Evolutionary conservation across 768 basidiomycete genomes (phyloP), one percentile per base, ranked within the genome.

Genomic region (Piloderma croceum): DNA sequence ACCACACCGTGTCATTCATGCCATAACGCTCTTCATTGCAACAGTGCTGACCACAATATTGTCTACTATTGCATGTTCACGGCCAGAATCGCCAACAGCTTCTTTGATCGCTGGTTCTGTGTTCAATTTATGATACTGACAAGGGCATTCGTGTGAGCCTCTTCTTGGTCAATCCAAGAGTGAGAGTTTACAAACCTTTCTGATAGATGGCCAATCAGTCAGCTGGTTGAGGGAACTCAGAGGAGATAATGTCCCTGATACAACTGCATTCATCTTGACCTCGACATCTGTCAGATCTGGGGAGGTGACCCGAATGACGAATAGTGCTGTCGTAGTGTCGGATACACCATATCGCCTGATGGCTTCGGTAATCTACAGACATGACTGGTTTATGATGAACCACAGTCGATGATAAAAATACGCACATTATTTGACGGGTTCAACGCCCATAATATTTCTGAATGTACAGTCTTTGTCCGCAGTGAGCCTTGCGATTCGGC

Each of bases 361-460:
- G 0, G 85, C 84, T 52, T 98, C 92, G 2, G 83, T 77, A 38
- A 98, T 97, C 90, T 93, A 41, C 7, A 20, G 21, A 41, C 19
- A 10, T 24, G 33, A 31, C 44, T 23, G 19, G 12, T 34, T n/a
- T 24, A 13, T 11, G 42, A 34, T 15, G 19, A 3, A 21, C 23
- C 17, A 20, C 6, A 15, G 39, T 15, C 7, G 25, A 33, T 13
- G 15, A 12, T 18, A 9, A 6, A n/a, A 15, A 13, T 3, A 51
- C 70, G 35, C 39, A 88, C 90, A 56, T 93, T 96, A 48, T 89
- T 87, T 4, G 81, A 88, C 2, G 91, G 90, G 48, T 86, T 90
- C 35, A 97, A 67, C 17, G 76, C 64, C 71, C 85, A 91, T n/a
- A 97, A 68, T 37, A 97, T 73, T 60, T 98, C 93, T 0, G 90